These are phyloP conservation scores for Aquilaria sinensis DNA, from an alignment of 345 rosid genomes.

Conservation along the genomic window DNA sequence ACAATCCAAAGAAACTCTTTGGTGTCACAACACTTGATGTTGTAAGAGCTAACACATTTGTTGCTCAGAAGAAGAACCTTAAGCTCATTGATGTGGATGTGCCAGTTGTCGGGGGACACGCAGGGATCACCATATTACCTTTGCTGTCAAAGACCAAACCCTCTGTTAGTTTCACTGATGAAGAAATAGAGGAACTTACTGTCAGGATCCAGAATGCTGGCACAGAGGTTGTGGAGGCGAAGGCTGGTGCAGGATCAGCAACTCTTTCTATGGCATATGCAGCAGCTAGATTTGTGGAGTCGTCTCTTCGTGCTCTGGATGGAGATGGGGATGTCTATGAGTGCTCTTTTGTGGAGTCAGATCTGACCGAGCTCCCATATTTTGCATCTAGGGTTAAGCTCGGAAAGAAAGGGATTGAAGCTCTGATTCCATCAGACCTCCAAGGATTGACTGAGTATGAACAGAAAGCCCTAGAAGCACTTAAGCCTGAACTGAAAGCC, in stretches of 20 bases:
- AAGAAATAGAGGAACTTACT: constrained; percentile 66
- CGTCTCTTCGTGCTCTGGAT: constrained; percentile 90
- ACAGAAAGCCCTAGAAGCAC: constrained; percentile 74
- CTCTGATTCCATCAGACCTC: constrained; percentile 63
- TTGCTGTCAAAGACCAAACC: constrained; percentile 79
- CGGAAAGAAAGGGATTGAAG: constrained; percentile 81
- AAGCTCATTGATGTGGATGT: constrained; percentile 91
- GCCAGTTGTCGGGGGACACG: constrained; percentile 95
- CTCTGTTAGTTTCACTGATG: constrained; percentile 59
- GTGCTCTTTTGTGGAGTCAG: constrained; percentile 76
- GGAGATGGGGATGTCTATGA: constrained; percentile 88
- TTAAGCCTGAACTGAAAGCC: constrained; percentile 69
- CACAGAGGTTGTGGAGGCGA: constrained; percentile 94
- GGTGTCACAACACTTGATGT: constrained; percentile 94
- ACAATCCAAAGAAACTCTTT: constrained; percentile 85
- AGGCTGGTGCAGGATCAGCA: constrained; percentile 97
- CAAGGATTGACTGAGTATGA: constrained; percentile 73
- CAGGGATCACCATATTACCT: constrained; percentile 88
- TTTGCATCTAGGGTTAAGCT: constrained; percentile 86
- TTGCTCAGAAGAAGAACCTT: constrained; percentile 80
- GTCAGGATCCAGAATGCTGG: constrained; percentile 93
- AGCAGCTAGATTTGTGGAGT: constrained; percentile 93
- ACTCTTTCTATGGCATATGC: constrained; percentile 98
- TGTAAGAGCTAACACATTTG: constrained; percentile 89
- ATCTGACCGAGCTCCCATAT: constrained; percentile 72